phyloP scores from a whole-genome alignment of 1,284 basidiomycete species.

The Cutaneotrichosporon dermatis region DNA sequence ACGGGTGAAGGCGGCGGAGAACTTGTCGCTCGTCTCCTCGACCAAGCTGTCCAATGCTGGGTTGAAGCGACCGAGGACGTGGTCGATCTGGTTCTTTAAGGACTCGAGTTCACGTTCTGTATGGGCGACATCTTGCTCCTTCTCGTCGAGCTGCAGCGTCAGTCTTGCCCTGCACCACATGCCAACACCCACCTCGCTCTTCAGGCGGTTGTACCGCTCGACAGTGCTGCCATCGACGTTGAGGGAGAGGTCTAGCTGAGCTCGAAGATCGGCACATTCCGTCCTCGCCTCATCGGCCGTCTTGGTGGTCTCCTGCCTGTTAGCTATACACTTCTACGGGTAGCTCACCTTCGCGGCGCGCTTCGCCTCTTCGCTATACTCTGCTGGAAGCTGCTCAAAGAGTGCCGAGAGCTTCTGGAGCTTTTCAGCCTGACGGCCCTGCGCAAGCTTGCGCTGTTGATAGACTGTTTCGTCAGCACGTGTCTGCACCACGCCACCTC shows the following conservation, averaged over 20 bases:
- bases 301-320: background rate
- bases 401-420: background rate
- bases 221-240: slow-evolving; percentile 72
- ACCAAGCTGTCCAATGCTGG: slow-evolving; percentile 76
- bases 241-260: slow-evolving; percentile 62
- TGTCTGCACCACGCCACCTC: background rate
- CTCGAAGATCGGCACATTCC: slow-evolving; percentile 57
- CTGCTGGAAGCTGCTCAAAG: background rate
- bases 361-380: background rate
- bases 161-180: background rate
- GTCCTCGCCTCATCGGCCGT: background rate
- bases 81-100: slow-evolving; percentile 61
- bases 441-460: no score
- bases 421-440: background rate
- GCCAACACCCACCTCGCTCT: slow-evolving; percentile 22
- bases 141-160: slow-evolving; percentile 32
- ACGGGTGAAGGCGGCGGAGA: slow-evolving; percentile 84
- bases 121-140: slow-evolving; percentile 56
- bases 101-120: slow-evolving; percentile 55
- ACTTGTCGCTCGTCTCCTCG: slow-evolving; percentile 71
- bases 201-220: slow-evolving; percentile 63
- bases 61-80: slow-evolving; percentile 72
- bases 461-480: no score
- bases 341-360: no score
- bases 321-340: no score